Evolutionary conservation across 2,329 filamentous ascomycete genomes (phyloP).

Genomic region (Neocucurbitaria cava): DNA sequence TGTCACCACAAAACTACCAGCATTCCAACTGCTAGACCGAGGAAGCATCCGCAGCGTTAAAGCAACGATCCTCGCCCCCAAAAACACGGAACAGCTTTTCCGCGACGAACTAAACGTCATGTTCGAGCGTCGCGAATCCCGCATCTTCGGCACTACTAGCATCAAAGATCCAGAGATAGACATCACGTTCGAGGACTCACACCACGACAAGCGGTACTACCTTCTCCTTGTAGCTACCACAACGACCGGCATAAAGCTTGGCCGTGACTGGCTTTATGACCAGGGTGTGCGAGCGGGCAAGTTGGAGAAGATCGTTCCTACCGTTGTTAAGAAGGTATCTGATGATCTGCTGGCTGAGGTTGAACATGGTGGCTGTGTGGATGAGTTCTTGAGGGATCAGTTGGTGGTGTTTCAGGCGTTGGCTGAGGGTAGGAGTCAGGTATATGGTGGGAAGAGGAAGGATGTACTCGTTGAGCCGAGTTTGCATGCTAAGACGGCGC

Average conservation of each 20-base stretch:
- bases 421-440: constrained; percentile 51
- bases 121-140: constrained; percentile 22
- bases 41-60: constrained; percentile 35
- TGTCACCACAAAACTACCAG: constrained; percentile 40
- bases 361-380: constrained; percentile 57
- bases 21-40: constrained; percentile 45
- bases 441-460: constrained; percentile 39
- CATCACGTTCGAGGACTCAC: constrained; percentile 51
- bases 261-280: constrained; percentile 59
- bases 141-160: constrained; percentile 24
- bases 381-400: constrained; percentile 65
- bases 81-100: constrained; percentile 37
- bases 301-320: constrained; percentile 33
- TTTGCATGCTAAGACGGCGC: constrained; percentile 55
- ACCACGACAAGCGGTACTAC: constrained; percentile 57
- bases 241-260: constrained; percentile 56
- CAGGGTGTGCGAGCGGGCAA: constrained; percentile 28
- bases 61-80: constrained; percentile 50
- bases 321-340: constrained; percentile 54
- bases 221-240: constrained; percentile 63
- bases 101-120: constrained; percentile 32
- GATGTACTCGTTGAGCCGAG: constrained; percentile 41
- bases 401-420: constrained; percentile 66
- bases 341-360: constrained; percentile 56
- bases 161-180: constrained; percentile 13